Evolutionary conservation across 169 alveolate genomes (phyloP).

Genomic region (Plasmodium inui): DNA sequence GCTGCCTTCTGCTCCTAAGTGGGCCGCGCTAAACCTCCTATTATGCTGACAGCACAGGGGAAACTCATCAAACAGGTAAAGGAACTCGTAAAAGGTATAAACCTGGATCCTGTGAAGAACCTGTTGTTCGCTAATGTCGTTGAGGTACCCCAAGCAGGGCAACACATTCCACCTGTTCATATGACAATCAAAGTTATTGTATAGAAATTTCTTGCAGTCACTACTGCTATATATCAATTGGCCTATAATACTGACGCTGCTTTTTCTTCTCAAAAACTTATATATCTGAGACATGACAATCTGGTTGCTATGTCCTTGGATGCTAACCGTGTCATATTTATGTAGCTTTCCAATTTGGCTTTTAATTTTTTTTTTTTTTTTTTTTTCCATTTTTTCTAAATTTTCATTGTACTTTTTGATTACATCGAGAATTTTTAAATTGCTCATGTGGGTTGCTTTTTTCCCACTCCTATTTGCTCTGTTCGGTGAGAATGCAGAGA

Average conservation of each 20-base stretch:
- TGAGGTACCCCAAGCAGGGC: slow-evolving; percentile 38
- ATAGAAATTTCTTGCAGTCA: slow-evolving; percentile 47
- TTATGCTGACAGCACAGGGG: slow-evolving; percentile 14
- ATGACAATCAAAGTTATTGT: slow-evolving; percentile 12
- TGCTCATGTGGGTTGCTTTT: neutral
- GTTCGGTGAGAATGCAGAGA: slow-evolving; percentile 5
- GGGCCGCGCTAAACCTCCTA: neutral
- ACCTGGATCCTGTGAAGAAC: neutral
- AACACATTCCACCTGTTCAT: slow-evolving; percentile 27
- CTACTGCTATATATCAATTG: slow-evolving; percentile 32
- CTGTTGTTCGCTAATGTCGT: neutral
- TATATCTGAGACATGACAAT: slow-evolving; percentile 15
- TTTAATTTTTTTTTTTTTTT: slow-evolving; percentile 8
- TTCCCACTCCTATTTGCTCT: neutral
- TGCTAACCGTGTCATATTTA: slow-evolving; percentile 27
- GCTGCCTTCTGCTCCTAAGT: neutral
- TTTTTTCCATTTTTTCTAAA: neutral
- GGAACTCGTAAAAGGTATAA: slow-evolving; percentile 30
- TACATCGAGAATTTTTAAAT: slow-evolving; percentile 12
- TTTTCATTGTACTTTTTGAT: slow-evolving; percentile 12
- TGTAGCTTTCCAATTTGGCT: neutral
- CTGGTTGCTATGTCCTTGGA: neutral
- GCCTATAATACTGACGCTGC: slow-evolving; percentile 6
- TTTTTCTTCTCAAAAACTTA: slow-evolving; percentile 6
- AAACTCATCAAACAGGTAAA: slow-evolving; percentile 16